Percentiles rank a stretch among this genome's conserved stretches.
phyloP scores from a whole-genome alignment of 495 filamentous ascomycete species.

The Penicillium bialowiezense region DNA sequence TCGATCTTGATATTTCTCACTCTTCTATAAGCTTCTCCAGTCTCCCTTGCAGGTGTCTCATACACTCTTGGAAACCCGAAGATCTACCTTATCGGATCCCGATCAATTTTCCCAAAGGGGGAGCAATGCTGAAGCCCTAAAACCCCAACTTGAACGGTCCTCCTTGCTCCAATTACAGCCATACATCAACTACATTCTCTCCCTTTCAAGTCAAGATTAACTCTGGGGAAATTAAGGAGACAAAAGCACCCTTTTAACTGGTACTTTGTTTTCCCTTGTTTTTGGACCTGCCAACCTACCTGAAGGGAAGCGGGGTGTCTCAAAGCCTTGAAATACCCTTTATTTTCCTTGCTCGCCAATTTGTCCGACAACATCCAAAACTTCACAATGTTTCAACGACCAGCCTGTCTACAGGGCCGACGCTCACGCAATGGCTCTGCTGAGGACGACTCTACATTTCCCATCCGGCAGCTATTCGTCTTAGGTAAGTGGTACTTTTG shows the following conservation, averaged over 20 bases:
- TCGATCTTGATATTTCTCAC: conserved; percentile 8
- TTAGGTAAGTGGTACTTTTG: conserved; percentile 56
- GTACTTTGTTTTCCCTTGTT: conserved; percentile 19
- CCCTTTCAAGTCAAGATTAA: conserved; percentile 22
- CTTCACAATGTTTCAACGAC: conserved; percentile 42
- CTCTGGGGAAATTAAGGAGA: conserved; percentile 26
- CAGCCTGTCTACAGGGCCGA: conserved; percentile 35
- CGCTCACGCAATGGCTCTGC: conserved; percentile 26
- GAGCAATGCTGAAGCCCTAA: conserved; percentile 34
- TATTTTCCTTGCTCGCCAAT: neutral
- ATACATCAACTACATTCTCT: conserved; percentile 25
- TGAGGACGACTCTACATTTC: conserved; percentile 44
- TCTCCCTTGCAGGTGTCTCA: conserved; percentile 31
- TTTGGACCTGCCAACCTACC: conserved; percentile 4
- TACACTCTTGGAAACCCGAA: conserved; percentile 13
- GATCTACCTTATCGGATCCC: conserved; percentile 25
- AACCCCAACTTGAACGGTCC: conserved; percentile 14
- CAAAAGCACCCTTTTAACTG: conserved; percentile 24
- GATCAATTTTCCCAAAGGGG: conserved; percentile 25
- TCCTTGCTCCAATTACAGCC: conserved; percentile 15
- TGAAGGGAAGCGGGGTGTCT: conserved; percentile 18
- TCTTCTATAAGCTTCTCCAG: conserved; percentile 4
- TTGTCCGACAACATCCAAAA: no score
- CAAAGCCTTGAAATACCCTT: conserved; percentile 2
- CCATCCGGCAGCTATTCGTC: conserved; percentile 65